Evolutionary conservation across 495 filamentous ascomycete species (phyloP).

Genomic region (Xylaria grammica): DNA sequence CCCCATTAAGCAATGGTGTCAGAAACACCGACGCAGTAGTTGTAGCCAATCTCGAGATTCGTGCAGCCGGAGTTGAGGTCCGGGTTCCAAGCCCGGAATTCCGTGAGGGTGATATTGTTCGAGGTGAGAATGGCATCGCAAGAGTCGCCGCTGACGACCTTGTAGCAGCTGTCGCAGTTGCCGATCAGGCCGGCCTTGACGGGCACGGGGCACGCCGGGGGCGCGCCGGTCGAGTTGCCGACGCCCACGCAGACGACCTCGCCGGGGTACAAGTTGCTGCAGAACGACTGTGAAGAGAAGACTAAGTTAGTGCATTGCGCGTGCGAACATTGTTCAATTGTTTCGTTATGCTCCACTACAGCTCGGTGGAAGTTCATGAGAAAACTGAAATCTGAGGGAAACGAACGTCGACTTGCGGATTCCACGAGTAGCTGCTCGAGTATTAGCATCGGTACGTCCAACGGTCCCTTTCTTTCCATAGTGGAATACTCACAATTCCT

Average conservation of each 20-base stretch:
- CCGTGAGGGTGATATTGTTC: conserved; percentile 21
- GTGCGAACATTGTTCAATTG: not conserved
- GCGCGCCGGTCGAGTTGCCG: not conserved
- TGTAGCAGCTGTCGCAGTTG: conserved; percentile 35
- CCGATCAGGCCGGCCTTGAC: conserved; percentile 6
- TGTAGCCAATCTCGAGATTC: conserved; percentile 42
- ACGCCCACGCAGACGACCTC: conserved; percentile 30
- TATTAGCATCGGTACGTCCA: not conserved
- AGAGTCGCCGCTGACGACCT: conserved; percentile 26
- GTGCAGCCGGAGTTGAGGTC: conserved; percentile 36
- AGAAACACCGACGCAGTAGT: conserved; percentile 42
- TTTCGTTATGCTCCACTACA: not conserved
- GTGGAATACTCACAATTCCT: conserved; percentile 29
- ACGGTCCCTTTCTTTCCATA: too few relatives aligned
- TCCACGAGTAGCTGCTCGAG: conserved; percentile 31
- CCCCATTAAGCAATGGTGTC: not conserved
- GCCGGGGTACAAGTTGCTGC: conserved; percentile 31
- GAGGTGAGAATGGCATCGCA: conserved; percentile 20
- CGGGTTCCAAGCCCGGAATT: conserved; percentile 34
- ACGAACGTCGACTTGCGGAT: conserved; percentile 29
- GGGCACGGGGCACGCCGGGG: conserved; percentile 27
- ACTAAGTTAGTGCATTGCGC: not conserved
- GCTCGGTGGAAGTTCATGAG: too few relatives aligned
- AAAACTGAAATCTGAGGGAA: not conserved
- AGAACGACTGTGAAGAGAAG: conserved; percentile 9